Conservation (phyloP, 176 grass and related monocot species). For the Avena sativa region DNA sequence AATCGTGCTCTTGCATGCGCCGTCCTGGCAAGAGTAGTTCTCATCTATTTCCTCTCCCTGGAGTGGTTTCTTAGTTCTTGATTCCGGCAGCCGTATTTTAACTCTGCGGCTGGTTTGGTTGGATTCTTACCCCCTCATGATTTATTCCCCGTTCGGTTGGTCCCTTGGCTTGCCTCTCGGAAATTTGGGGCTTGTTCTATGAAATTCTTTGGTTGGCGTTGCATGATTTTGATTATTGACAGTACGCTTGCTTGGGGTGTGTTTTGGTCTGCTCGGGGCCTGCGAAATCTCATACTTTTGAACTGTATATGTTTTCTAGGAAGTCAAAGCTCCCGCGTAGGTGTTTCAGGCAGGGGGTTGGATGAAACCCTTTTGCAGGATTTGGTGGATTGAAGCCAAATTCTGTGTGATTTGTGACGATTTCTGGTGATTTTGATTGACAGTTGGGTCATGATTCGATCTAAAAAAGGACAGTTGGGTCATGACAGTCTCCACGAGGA, state of each 20-base stretch:
- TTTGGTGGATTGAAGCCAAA: constrained; percentile 33
- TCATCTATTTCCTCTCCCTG: constrained; percentile 14
- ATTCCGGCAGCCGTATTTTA: constrained; percentile 22
- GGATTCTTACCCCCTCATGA: neutral
- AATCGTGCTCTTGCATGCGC: constrained; percentile 45
- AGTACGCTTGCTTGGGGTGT: neutral
- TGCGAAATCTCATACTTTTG: neutral
- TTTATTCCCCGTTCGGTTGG: neutral
- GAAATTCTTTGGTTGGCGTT: constrained; percentile 28
- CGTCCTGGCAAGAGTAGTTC: neutral
- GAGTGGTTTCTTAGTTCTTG: constrained; percentile 35
- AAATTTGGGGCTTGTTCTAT: neutral
- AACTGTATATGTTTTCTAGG: constrained; percentile 23
- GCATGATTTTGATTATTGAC: constrained; percentile 22
- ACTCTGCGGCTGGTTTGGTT: neutral
- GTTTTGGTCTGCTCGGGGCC: neutral
- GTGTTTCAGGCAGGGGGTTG: constrained; percentile 29
- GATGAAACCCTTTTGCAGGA: constrained; percentile 32
- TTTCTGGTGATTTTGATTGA: constrained; percentile 22
- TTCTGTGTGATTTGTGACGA: neutral
- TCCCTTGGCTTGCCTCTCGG: constrained; percentile 13
- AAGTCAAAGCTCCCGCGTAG: constrained; percentile 15
- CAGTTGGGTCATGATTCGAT: neutral
- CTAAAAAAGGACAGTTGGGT: neutral
- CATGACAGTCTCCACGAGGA: neutral